A percentile compares a stretch with the other conserved stretches of the same genome.
Conservation (phyloP, 306 rosid genomes). For the Myrica gale region DNA sequence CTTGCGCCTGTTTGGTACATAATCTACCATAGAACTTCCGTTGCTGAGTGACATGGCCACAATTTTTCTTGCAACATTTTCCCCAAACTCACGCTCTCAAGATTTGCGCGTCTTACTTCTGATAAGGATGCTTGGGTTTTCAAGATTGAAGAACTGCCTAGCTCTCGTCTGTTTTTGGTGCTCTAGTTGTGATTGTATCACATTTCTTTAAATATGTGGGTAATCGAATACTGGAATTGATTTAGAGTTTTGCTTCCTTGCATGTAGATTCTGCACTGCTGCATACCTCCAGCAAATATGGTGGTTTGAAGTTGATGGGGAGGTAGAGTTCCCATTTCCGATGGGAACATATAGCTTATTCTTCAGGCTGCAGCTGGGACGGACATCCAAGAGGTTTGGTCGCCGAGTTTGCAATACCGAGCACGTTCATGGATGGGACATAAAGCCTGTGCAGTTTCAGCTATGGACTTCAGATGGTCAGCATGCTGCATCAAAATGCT, state of each 20-base stretch:
- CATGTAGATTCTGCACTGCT: constrained; percentile 55
- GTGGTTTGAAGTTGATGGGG: constrained; percentile 99
- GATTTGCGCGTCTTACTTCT: background rate
- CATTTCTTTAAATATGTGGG: background rate
- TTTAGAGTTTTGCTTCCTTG: constrained; percentile 14
- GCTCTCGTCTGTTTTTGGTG: constrained; percentile 5
- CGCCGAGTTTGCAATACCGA: constrained; percentile 68
- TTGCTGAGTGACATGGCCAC: background rate
- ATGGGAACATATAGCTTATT: constrained; percentile 73
- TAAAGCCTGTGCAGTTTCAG: constrained; percentile 79
- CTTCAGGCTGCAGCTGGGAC: constrained; percentile 75
- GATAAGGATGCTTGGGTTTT: constrained; percentile 8
- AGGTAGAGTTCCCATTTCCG: constrained; percentile 89
- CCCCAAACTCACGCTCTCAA: background rate
- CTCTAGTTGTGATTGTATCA: constrained; percentile 14
- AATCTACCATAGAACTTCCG: background rate
- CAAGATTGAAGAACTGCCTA: background rate
- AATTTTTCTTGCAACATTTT: background rate
- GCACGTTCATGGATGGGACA: constrained; percentile 91
- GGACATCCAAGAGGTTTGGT: constrained; percentile 66
- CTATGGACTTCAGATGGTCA: constrained; percentile 88
- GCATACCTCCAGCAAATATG: constrained; percentile 95
- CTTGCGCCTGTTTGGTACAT: background rate
- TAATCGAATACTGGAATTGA: constrained; percentile 20
- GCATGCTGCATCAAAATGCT: constrained; percentile 57